These are phyloP conservation scores for Apiospora malaysiana DNA, from an alignment of 2,329 filamentous ascomycete species.

Conservation along the genomic window DNA sequence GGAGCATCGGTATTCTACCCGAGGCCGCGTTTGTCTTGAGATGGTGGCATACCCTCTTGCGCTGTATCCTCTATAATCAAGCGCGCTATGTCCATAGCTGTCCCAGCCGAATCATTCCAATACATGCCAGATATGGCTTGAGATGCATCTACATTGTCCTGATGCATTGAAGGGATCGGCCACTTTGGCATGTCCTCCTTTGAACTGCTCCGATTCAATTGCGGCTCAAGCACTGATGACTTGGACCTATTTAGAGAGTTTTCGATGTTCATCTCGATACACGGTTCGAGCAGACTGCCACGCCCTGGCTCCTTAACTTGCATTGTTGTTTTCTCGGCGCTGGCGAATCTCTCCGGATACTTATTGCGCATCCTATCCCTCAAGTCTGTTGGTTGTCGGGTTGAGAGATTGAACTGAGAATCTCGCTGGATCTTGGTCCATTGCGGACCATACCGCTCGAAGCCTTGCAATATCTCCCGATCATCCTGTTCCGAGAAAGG, in stretches of 20 bases:
- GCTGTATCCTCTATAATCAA: constrained; percentile 61
- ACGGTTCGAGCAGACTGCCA: constrained; percentile 56
- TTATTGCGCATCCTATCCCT: constrained; percentile 69
- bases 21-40: constrained; percentile 36
- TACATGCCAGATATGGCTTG: constrained; percentile 49
- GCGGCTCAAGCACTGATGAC: constrained; percentile 45
- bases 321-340: constrained; percentile 61
- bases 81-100: constrained; percentile 65
- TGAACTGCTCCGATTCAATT: constrained; percentile 47
- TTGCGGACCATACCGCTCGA: constrained; percentile 64
- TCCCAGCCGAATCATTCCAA: constrained; percentile 48
- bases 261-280: constrained; percentile 55
- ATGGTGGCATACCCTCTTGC: constrained; percentile 30
- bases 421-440: constrained; percentile 72
- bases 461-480: constrained; percentile 64
- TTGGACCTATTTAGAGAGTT: constrained; percentile 50
- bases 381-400: constrained; percentile 66
- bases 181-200: constrained; percentile 56
- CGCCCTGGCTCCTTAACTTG: constrained; percentile 50
- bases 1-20: constrained; percentile 30
- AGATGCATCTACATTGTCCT: constrained; percentile 42
- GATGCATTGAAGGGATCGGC: constrained; percentile 41
- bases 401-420: constrained; percentile 61
- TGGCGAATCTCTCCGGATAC: constrained; percentile 62
- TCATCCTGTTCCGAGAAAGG: constrained; percentile 70